phyloP scores from a whole-genome alignment of 2,329 filamentous ascomycete genomes.

The Aphanoascus verrucosus region DNA sequence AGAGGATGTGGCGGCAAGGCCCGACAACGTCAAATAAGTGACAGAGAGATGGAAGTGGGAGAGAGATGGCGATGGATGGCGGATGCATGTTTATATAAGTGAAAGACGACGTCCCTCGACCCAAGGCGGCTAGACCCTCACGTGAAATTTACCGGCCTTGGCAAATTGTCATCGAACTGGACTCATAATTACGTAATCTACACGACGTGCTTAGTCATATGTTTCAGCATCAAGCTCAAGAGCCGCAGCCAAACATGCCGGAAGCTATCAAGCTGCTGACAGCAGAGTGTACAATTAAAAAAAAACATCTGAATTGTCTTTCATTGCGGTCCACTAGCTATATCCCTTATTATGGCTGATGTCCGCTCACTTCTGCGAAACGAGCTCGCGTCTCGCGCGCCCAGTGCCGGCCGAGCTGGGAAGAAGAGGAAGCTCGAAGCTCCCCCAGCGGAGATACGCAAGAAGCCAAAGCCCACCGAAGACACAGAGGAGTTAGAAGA shows the following conservation, averaged over 20 bases:
- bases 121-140: not conserved
- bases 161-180: slow-evolving; percentile 6
- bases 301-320: not conserved
- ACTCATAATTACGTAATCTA: not conserved
- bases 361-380: slow-evolving; percentile 68
- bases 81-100: slow-evolving; percentile 5
- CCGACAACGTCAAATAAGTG: not conserved
- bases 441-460: slow-evolving; percentile 32
- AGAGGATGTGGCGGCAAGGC: not conserved
- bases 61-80: slow-evolving; percentile 2
- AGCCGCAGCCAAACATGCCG: not conserved
- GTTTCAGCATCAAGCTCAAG: too few species aligned
- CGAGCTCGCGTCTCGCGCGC: slow-evolving; percentile 60
- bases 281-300: not conserved
- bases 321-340: not conserved
- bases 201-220: too few species aligned
- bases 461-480: slow-evolving; percentile 31
- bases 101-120: not conserved
- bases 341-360: slow-evolving; percentile 53
- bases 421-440: slow-evolving; percentile 48
- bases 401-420: slow-evolving; percentile 32
- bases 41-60: not conserved
- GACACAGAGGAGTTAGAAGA: slow-evolving; percentile 19
- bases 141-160: not conserved
- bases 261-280: not conserved